phyloP scores from a whole-genome alignment of 345 rosid species.

The Citrus unshiu region DNA sequence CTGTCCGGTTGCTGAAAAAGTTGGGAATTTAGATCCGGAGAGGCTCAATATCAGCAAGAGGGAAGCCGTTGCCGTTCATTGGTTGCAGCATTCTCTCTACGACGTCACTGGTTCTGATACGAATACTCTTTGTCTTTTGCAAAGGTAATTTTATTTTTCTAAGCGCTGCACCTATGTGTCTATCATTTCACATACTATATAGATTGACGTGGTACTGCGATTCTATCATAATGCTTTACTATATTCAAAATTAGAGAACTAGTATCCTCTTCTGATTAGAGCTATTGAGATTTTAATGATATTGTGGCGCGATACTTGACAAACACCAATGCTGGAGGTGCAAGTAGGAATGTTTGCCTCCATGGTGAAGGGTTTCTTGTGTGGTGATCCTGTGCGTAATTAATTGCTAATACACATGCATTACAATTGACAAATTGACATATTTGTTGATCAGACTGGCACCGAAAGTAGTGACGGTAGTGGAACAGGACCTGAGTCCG shows the following conservation, averaged over 20 bases:
- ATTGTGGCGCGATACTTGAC: neutral
- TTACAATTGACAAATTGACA: neutral
- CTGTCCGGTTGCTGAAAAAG: conserved; percentile 78
- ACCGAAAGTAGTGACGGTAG: conserved; percentile 96
- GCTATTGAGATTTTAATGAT: no score
- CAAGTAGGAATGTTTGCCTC: neutral
- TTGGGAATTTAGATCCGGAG: conserved; percentile 80
- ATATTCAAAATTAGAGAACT: neutral
- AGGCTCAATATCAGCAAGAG: conserved; percentile 70
- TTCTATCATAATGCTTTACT: neutral
- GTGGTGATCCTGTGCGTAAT: neutral
- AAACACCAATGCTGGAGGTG: neutral
- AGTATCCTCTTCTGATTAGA: neutral
- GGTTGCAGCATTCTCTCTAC: conserved; percentile 98
- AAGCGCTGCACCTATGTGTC: neutral
- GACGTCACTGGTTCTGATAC: conserved; percentile 96
- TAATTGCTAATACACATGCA: neutral
- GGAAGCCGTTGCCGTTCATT: conserved; percentile 95
- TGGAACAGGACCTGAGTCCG: conserved; percentile 93
- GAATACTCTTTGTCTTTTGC: conserved; percentile 77
- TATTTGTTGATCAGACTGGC: conserved; percentile 51
- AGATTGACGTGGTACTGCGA: neutral
- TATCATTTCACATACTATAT: neutral
- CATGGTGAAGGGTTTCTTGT: neutral
- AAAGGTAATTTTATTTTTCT: conserved; percentile 50